These are phyloP conservation scores for Aspergillus quadricinctus DNA, from an alignment of 2,329 filamentous ascomycete genomes.

Conservation along the genomic window DNA sequence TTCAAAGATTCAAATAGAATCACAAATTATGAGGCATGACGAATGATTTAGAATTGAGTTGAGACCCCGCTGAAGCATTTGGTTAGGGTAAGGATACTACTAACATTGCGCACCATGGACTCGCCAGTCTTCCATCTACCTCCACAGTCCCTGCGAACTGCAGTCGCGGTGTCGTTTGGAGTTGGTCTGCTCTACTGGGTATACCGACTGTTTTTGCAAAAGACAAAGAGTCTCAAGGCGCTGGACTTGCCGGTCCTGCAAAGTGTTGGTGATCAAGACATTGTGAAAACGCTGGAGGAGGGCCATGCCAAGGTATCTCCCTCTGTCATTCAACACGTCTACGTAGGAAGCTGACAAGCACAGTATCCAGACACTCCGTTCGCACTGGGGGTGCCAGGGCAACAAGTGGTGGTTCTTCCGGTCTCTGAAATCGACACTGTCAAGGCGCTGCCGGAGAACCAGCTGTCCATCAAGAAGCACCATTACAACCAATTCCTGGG, in stretches of 20 bases:
- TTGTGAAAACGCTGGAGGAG: neutral
- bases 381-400: neutral
- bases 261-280: neutral
- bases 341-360: neutral
- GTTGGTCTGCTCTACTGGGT: neutral
- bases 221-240: neutral
- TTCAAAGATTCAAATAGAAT: neutral
- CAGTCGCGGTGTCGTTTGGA: neutral
- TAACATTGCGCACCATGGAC: neutral
- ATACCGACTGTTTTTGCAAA: neutral
- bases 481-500: neutral
- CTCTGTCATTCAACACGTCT: neutral
- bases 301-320: neutral
- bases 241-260: neutral
- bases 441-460: neutral
- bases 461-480: neutral
- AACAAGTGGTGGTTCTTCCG: neutral
- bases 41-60: no score
- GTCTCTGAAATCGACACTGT: neutral
- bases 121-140: neutral
- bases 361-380: neutral
- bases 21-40: neutral
- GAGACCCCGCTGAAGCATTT: neutral
- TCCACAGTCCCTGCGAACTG: neutral
- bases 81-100: no score